phyloP scores from a whole-genome alignment of 1,139 yeast species.

The Protomyces lactucae-debilis region DNA sequence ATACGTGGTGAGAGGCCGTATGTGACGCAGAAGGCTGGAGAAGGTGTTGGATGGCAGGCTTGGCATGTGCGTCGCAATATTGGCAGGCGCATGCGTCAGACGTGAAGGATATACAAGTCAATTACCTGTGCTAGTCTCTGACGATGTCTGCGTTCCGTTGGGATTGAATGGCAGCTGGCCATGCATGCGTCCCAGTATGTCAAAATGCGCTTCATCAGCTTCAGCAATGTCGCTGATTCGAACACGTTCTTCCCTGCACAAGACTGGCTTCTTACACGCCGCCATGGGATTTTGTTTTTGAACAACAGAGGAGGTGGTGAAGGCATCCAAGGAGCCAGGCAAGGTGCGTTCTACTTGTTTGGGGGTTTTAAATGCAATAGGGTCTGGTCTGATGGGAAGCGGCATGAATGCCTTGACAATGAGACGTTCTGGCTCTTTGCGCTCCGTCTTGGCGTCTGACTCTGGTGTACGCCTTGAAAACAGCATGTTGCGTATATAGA shows the following conservation, averaged over 20 bases:
- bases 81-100: conserved; percentile 9
- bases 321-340: background rate
- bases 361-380: background rate
- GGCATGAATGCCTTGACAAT: background rate
- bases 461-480: too few relatives aligned
- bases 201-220: too few relatives aligned
- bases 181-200: too few relatives aligned
- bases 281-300: too few relatives aligned
- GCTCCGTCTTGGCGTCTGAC: background rate
- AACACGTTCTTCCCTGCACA: too few relatives aligned
- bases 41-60: conserved; percentile 27
- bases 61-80: conserved; percentile 24
- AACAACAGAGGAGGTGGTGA: too few relatives aligned
- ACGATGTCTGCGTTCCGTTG: too few relatives aligned
- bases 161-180: too few relatives aligned
- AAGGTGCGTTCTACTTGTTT: background rate
- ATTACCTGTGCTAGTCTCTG: too few relatives aligned
- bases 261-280: too few relatives aligned
- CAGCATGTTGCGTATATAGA: too few relatives aligned
- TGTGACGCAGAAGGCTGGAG: conserved; percentile 16
- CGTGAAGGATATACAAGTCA: background rate
- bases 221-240: too few relatives aligned
- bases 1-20: conserved; percentile 15
- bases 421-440: background rate
- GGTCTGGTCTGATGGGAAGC: background rate